Conservation (phyloP, 2,329 filamentous ascomycete genomes). For the Cercospora sojina region DNA sequence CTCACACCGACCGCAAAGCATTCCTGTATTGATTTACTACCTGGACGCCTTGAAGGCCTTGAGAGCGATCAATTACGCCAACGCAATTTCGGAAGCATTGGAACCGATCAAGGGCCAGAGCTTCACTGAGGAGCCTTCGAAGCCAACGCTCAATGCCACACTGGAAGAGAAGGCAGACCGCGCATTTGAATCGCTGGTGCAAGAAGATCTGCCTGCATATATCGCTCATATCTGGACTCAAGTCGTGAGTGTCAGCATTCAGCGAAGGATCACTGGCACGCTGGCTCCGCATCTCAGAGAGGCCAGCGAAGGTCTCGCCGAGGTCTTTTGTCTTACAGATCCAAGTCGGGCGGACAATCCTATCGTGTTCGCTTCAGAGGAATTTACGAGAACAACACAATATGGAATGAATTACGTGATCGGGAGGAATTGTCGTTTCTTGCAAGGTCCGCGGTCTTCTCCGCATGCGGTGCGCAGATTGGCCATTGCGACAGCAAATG, state of each 20-base stretch:
- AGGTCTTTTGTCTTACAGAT: constrained; percentile 75
- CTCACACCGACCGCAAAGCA: constrained; percentile 58
- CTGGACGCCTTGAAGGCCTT: constrained; percentile 69
- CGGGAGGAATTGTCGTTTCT: constrained; percentile 74
- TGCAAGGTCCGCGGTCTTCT: constrained; percentile 73
- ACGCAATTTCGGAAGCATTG: constrained; percentile 64
- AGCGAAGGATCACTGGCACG: constrained; percentile 65
- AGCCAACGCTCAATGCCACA: constrained; percentile 56
- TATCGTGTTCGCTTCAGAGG: constrained; percentile 74
- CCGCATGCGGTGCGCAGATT: constrained; percentile 61
- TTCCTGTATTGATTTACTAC: constrained; percentile 69
- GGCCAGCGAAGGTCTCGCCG: constrained; percentile 71
- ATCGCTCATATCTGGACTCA: constrained; percentile 68
- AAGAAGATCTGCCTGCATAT: constrained; percentile 70
- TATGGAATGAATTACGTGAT: constrained; percentile 72
- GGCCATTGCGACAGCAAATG: constrained; percentile 58
- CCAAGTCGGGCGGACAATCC: constrained; percentile 71
- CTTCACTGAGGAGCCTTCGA: constrained; percentile 54
- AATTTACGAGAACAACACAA: constrained; percentile 72
- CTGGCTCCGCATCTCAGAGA: constrained; percentile 63
- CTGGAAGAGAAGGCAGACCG: constrained; percentile 63
- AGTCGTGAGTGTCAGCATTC: constrained; percentile 68
- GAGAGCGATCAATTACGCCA: constrained; percentile 68
- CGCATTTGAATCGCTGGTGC: constrained; percentile 63
- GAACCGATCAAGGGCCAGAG: constrained; percentile 56